Evolutionary conservation across 805 yeast species (phyloP).

Genomic region (Spathaspora arborariae): DNA sequence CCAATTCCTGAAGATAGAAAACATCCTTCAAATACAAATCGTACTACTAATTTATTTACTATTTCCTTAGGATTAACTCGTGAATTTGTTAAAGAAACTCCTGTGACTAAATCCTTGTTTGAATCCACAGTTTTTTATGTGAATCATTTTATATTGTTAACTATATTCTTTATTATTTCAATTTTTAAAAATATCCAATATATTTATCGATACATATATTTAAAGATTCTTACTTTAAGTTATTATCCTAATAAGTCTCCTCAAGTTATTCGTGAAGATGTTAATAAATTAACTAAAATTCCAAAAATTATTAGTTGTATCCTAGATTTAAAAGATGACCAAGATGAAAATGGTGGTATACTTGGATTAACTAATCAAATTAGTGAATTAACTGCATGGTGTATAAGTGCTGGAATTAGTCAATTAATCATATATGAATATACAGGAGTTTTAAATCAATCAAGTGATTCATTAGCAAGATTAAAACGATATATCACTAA

Average conservation of each 20-base stretch:
- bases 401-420: conserved; percentile 81
- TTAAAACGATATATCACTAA: conserved; percentile 53
- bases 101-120: background rate
- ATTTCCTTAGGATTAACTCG: conserved; percentile 5
- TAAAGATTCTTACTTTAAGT: conserved; percentile 58
- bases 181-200: conserved; percentile 50
- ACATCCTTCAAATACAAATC: conserved; percentile 6
- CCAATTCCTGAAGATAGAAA: background rate
- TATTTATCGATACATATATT: conserved; percentile 46
- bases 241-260: conserved; percentile 75
- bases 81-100: background rate
- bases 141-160: conserved; percentile 47
- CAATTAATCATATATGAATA: conserved; percentile 73
- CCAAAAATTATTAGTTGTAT: conserved; percentile 77
- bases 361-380: conserved; percentile 76
- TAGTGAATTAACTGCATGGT: conserved; percentile 82
- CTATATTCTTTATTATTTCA: conserved; percentile 54
- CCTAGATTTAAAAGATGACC: conserved; percentile 67
- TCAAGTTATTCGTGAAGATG: conserved; percentile 81
- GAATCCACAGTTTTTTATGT: conserved; percentile 14
- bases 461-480: conserved; percentile 33
- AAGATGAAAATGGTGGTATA: conserved; percentile 85
- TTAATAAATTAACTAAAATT: conserved; percentile 63
- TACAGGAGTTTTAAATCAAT: conserved; percentile 60
- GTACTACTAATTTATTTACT: conserved; percentile 5